A percentile compares a stretch with the other conserved stretches of the same genome.
Evolutionary conservation across 2,329 filamentous ascomycete genomes (phyloP).

Genomic region (Mollisia scopiformis): DNA sequence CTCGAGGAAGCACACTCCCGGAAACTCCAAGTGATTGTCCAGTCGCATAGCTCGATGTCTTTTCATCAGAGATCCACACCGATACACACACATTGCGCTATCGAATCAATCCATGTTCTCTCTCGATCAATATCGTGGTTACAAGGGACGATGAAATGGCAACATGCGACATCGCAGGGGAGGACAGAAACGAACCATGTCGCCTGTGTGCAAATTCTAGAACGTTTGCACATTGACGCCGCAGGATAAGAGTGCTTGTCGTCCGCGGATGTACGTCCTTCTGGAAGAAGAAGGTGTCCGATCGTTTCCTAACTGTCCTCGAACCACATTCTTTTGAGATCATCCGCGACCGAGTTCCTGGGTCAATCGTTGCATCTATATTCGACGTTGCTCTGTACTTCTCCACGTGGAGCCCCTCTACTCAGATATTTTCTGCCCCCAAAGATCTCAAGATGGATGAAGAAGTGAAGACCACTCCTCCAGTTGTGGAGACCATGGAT

Average conservation of each 20-base stretch:
- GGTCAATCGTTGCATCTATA: not conserved
- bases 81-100: not conserved
- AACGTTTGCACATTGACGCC: not conserved
- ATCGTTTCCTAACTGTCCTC: not conserved
- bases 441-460: not conserved
- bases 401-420: not conserved
- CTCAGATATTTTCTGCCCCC: not conserved
- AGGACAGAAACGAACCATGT: not conserved
- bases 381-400: not conserved
- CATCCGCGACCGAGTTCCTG: not conserved
- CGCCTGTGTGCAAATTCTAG: not conserved
- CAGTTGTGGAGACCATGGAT: not conserved
- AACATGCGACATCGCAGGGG: not conserved
- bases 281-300: not conserved
- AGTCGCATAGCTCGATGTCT: not conserved
- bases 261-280: constrained; percentile 1
- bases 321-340: not conserved
- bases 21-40: not conserved
- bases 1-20: not conserved
- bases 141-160: not conserved
- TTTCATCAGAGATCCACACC: not conserved
- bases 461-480: not conserved
- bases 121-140: not conserved
- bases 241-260: constrained; percentile 5
- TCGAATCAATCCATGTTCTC: not conserved